These are phyloP conservation scores for Pichia kluyveri DNA, from an alignment of 805 yeast species.

Conservation along the genomic window DNA sequence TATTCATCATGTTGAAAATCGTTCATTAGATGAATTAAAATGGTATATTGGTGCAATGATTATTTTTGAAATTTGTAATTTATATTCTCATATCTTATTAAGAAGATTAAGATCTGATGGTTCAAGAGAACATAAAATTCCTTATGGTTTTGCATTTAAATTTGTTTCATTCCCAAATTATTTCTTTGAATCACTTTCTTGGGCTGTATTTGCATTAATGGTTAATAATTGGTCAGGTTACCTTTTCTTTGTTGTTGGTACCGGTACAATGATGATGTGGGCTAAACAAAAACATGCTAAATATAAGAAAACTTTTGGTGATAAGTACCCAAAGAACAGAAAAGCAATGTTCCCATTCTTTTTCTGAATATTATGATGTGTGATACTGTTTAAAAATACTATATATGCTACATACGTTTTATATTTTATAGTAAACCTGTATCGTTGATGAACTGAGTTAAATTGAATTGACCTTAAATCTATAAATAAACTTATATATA, in stretches of 20 bases:
- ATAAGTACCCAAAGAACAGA: constrained; percentile 69
- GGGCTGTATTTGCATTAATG: constrained; percentile 64
- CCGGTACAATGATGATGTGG: constrained; percentile 85
- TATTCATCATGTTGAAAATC: constrained; percentile 38
- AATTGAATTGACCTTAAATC: too few species aligned
- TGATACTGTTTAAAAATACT: too few species aligned
- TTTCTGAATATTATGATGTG: constrained; percentile 27
- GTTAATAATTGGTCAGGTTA: constrained; percentile 72
- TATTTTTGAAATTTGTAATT: constrained; percentile 64
- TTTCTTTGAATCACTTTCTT: constrained; percentile 72
- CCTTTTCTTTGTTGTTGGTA: constrained; percentile 61
- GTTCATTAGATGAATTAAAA: constrained; percentile 23
- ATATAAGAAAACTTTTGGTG: constrained; percentile 61
- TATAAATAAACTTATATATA: too few species aligned
- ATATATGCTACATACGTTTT: too few species aligned
- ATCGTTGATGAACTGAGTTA: too few species aligned
- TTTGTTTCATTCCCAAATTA: constrained; percentile 89
- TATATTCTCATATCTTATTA: constrained; percentile 60
- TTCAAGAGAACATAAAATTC: constrained; percentile 55
- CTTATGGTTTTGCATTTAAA: constrained; percentile 78
- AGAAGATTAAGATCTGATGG: constrained; percentile 47
- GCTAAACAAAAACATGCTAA: constrained; percentile 77
- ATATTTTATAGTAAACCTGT: too few species aligned
- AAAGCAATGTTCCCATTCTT: constrained; percentile 74
- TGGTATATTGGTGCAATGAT: constrained; percentile 38